Evolutionary conservation across 345 rosid genomes (phyloP), one percentile per base, ranked within the genome.

Genomic region (Populus tremula): DNA sequence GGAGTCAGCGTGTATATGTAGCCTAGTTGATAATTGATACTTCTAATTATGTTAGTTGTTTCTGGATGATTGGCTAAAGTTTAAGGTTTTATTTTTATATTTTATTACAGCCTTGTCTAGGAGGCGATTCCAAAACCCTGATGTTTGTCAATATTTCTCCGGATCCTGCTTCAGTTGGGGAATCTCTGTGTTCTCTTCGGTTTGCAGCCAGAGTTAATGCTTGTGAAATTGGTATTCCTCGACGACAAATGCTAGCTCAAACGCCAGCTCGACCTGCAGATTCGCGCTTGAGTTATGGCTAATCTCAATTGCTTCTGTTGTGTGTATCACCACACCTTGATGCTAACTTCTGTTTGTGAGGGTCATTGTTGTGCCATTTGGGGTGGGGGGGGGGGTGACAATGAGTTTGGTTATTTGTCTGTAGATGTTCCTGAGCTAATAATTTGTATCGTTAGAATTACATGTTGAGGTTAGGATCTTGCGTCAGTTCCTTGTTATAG

Each of bases 161-260:
- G 0, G 98, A 94, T 56, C 86, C 90, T 13, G 70, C 97, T 61
- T 94, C 98, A 5, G 87, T 83, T 2, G 92, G 96, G 7, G 99
- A 96, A 88, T 94, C 98, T 4, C 90, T 96, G 6, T 96, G 98
- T 85, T 96, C 98, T 17, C 91, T 96, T 18, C 88, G 98, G 25
- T 96, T 96, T 3, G 99, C 99, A 65, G 95, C 99, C 8, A 86
- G 99, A 78, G 99, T 96, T 23, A 96, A 96, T 81, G 93, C 98
- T 49, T 96, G 99, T n/a, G 99, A 96, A 86, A 96, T 96, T 71
- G 99, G 99, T 70, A 89, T 90, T 65, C 97, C 99, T 8, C 85
- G 99, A 14, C 93, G 99, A 13, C 94, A 92, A 70, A 87, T 87
- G 67, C 83, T 79, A 77, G 72, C 66, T 12, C 63, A 59, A 56